Evolutionary conservation across 768 basidiomycete genomes (phyloP).

Genomic region (Russula vinacea): DNA sequence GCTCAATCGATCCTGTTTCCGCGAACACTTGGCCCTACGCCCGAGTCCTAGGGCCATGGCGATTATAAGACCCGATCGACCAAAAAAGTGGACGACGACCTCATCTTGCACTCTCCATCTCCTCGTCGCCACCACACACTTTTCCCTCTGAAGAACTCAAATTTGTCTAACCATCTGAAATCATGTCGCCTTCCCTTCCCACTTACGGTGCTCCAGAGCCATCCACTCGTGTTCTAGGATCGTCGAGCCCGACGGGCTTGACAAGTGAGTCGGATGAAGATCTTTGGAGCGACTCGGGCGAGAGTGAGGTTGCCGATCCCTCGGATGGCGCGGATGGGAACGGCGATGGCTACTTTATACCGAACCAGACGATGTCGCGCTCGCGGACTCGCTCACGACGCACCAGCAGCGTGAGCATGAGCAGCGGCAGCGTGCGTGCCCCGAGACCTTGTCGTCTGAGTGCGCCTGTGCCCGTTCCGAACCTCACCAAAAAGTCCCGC

Average conservation of each 20-base stretch:
- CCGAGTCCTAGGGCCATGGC: slow-evolving; percentile 76
- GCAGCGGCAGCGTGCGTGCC: slow-evolving; percentile 21
- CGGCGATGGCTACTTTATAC: slow-evolving; percentile 25
- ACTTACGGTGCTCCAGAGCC: not conserved
- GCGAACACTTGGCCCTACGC: slow-evolving; percentile 71
- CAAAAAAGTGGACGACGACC: slow-evolving; percentile 37
- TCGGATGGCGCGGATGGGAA: slow-evolving; percentile 21
- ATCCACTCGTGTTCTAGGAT: slow-evolving; percentile 18
- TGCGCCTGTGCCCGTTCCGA: slow-evolving; percentile 69
- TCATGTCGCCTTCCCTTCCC: slow-evolving; percentile 22
- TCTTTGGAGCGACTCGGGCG: slow-evolving; percentile 25
- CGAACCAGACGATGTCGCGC: not conserved
- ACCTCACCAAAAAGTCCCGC: slow-evolving; percentile 76
- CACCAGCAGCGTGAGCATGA: slow-evolving; percentile 22
- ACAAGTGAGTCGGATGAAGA: slow-evolving; percentile 27
- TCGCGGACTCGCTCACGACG: slow-evolving; percentile 23
- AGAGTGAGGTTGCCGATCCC: slow-evolving; percentile 25
- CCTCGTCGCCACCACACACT: slow-evolving; percentile 2
- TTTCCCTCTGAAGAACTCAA: not conserved
- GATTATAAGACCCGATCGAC: slow-evolving; percentile 79
- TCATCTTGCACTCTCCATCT: slow-evolving; percentile 11
- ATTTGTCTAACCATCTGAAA: slow-evolving; percentile 22
- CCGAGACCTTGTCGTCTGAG: slow-evolving; percentile 39
- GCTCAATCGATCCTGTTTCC: not conserved
- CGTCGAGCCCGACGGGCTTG: slow-evolving; percentile 28